Percentiles rank a stretch among this genome's conserved stretches.
Evolutionary conservation across 768 basidiomycete species (phyloP).

Genomic region (Cytidiella melzeri): DNA sequence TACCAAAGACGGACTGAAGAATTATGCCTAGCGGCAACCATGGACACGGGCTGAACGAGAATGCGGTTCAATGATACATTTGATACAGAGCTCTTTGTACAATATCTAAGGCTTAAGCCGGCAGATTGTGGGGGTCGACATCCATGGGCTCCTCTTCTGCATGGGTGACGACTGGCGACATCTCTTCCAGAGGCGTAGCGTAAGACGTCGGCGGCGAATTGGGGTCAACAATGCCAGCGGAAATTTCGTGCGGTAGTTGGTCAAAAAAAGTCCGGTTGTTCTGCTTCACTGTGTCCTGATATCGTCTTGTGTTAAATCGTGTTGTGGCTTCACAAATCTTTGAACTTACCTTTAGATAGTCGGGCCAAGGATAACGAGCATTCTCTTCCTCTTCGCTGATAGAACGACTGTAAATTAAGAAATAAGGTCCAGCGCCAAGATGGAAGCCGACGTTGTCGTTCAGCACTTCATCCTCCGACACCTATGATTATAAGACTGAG

Average conservation of each 20-base stretch:
- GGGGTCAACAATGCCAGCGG: slow-evolving; percentile 15
- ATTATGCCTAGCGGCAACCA: too few species aligned
- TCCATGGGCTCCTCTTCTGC: slow-evolving; percentile 3
- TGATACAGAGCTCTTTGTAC: too few species aligned
- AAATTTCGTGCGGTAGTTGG: slow-evolving; percentile 26
- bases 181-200: slow-evolving; percentile 5
- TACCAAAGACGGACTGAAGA: too few species aligned
- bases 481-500: slow-evolving; percentile 35
- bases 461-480: slow-evolving; percentile 62
- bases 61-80: too few species aligned
- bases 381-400: slow-evolving; percentile 21
- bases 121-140: neutral
- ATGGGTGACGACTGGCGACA: neutral
- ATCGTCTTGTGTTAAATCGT: slow-evolving; percentile 2
- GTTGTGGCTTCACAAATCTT: too few species aligned
- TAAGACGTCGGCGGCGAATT: slow-evolving; percentile 19
- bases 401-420: slow-evolving; percentile 59
- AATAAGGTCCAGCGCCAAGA: slow-evolving; percentile 69
- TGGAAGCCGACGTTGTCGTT: slow-evolving; percentile 68
- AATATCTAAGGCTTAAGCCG: too few species aligned
- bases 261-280: slow-evolving; percentile 33
- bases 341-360: slow-evolving; percentile 21
- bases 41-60: too few species aligned
- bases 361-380: slow-evolving; percentile 24
- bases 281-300: slow-evolving; percentile 30